Conservation (phyloP, 805 yeast genomes). For the Debaryomyces hansenii region DNA sequence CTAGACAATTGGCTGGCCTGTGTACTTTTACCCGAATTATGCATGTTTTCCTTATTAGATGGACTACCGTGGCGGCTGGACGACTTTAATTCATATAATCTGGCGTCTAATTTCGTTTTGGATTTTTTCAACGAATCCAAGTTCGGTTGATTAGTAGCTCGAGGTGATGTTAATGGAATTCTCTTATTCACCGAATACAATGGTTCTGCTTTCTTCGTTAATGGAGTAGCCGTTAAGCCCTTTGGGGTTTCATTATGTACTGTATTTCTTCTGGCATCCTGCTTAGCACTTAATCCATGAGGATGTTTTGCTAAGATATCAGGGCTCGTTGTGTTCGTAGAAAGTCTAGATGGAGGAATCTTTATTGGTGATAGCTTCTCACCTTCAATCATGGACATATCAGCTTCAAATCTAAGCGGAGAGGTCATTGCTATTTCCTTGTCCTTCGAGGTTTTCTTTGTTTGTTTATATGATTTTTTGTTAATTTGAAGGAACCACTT, state of each 20-base stretch:
- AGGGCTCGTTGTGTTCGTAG: constrained; percentile 4
- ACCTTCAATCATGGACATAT: constrained; percentile 5
- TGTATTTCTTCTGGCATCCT: constrained; percentile 27
- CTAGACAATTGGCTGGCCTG: neutral
- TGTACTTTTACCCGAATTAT: neutral
- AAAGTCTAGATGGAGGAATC: constrained; percentile 5
- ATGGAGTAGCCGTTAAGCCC: constrained; percentile 1
- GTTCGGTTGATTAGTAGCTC: constrained; percentile 7
- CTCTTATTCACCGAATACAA: neutral
- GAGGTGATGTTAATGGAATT: constrained; percentile 16
- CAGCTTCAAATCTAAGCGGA: constrained; percentile 6
- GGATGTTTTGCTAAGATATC: constrained; percentile 24
- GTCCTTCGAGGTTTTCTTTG: neutral
- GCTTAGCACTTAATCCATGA: constrained; percentile 48
- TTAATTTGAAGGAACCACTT: constrained; percentile 2
- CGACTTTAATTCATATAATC: constrained; percentile 5
- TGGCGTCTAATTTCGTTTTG: constrained; percentile 16
- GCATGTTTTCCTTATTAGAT: constrained; percentile 12
- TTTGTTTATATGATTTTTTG: neutral
- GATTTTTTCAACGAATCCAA: constrained; percentile 17
- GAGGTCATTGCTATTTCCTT: constrained; percentile 7
- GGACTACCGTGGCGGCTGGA: constrained; percentile 4
- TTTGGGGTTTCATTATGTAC: constrained; percentile 14
- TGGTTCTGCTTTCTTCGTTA: neutral
- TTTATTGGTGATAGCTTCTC: constrained; percentile 19